A percentile compares a stretch with the other conserved stretches of the same genome.
phyloP scores from a whole-genome alignment of 1,139 yeast species.

The Blastobotrys illinoisensis region DNA sequence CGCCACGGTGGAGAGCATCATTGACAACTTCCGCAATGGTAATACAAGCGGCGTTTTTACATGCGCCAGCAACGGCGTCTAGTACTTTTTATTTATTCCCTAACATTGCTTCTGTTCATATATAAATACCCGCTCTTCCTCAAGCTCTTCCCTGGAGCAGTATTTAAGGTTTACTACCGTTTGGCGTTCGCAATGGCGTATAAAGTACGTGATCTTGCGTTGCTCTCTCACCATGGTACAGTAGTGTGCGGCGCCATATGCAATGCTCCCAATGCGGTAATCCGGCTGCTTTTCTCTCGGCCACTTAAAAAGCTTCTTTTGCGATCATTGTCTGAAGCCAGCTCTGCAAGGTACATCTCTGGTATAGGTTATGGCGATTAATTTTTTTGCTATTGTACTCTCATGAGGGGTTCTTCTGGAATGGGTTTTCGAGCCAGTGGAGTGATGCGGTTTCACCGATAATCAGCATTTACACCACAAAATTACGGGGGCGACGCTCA shows the following conservation, averaged over 20 bases:
- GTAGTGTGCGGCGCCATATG: background rate
- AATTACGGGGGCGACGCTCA: background rate
- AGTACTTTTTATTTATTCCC: background rate
- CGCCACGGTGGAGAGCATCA: constrained; percentile 49
- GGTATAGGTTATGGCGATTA: background rate
- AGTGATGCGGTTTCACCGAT: background rate
- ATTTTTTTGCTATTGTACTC: too few species aligned
- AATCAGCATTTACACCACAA: background rate
- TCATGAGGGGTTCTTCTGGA: too few species aligned
- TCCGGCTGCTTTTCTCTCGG: background rate
- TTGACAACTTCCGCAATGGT: constrained; percentile 43
- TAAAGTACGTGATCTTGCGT: background rate
- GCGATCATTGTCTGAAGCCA: background rate
- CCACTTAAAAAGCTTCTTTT: background rate
- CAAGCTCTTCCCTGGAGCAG: too few species aligned
- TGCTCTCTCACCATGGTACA: background rate
- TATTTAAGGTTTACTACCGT: too few species aligned
- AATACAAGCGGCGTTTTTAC: constrained; percentile 47
- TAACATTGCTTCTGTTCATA: background rate
- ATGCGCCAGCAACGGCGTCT: constrained; percentile 43
- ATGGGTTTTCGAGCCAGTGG: background rate
- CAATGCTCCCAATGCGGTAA: background rate
- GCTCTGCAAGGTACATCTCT: background rate
- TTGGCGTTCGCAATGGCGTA: background rate
- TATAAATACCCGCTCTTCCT: background rate